Conservation (phyloP, 2,329 filamentous ascomycete genomes). For the Ascochyta lentis region DNA sequence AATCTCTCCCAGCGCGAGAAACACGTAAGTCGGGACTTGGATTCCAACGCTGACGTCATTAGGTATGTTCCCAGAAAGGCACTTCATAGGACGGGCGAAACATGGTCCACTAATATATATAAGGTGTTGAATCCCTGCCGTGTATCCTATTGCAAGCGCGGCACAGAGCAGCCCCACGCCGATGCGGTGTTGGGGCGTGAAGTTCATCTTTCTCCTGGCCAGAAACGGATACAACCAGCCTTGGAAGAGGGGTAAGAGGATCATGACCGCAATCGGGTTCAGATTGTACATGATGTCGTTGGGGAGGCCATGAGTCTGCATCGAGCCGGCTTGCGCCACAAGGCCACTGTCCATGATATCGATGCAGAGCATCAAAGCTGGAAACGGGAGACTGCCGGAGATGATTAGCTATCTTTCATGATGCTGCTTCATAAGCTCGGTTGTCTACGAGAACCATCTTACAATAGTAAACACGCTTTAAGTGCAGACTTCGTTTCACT, state of each 20-base stretch:
- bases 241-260: constrained; percentile 68
- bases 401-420: background rate
- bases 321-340: constrained; percentile 31
- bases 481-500: background rate
- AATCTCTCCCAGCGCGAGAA: constrained; percentile 49
- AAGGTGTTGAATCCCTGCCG: constrained; percentile 29
- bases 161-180: constrained; percentile 22
- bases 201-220: constrained; percentile 12
- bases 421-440: background rate
- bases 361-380: constrained; percentile 29
- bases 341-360: constrained; percentile 33
- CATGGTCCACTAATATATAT: constrained; percentile 37
- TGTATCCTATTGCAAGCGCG: constrained; percentile 26
- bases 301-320: constrained; percentile 64
- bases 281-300: constrained; percentile 79
- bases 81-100: constrained; percentile 46
- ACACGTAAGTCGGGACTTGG: constrained; percentile 46
- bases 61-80: constrained; percentile 33
- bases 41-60: constrained; percentile 47
- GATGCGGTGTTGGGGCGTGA: constrained; percentile 21
- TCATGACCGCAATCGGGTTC: constrained; percentile 74
- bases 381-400: constrained; percentile 11
- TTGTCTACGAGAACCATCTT: background rate
- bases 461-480: constrained; percentile 2
- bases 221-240: constrained; percentile 16